These are phyloP conservation scores for Syncephalastrum contaminatum DNA, from an alignment of 371 early-diverging fungal genomes.

Conservation along the genomic window DNA sequence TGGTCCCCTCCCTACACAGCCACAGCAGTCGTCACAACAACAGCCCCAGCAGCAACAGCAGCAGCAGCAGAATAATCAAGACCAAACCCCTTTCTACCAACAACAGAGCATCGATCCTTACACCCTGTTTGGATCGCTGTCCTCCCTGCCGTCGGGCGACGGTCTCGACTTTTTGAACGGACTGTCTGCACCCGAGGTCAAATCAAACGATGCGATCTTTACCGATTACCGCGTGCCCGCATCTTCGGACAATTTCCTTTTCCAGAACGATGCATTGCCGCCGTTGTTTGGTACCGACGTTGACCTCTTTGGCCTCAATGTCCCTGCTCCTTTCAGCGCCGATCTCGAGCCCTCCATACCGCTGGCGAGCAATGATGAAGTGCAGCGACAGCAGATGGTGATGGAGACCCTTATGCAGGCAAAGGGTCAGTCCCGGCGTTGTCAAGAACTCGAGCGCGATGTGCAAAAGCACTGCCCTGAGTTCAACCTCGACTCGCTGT, in stretches of 20 bases:
- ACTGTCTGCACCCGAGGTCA: not conserved
- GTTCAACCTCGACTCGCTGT: constrained; percentile 27
- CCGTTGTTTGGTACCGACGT: constrained; percentile 23
- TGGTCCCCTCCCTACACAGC: not conserved
- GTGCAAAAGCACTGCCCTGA: constrained; percentile 18
- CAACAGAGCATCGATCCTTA: not conserved
- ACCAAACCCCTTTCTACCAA: not conserved
- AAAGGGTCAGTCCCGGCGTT: constrained; percentile 21
- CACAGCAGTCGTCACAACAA: not conserved
- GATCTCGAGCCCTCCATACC: constrained; percentile 6
- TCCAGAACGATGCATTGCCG: constrained; percentile 18
- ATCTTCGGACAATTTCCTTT: constrained; percentile 17
- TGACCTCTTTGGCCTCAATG: constrained; percentile 32
- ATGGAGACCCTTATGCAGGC: constrained; percentile 8
- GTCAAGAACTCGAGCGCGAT: constrained; percentile 19
- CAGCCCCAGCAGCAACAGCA: not conserved
- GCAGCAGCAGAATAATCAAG: not conserved
- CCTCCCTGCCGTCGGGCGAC: constrained; percentile 1
- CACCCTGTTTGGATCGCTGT: not conserved
- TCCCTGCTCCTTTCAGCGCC: constrained; percentile 15
- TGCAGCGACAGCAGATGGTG: not conserved
- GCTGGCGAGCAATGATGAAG: not conserved
- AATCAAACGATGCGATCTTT: not conserved
- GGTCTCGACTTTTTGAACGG: not conserved
- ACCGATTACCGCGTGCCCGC: constrained; percentile 19